Conservation (phyloP, 495 filamentous ascomycete genomes). For the Podospora didyma region DNA sequence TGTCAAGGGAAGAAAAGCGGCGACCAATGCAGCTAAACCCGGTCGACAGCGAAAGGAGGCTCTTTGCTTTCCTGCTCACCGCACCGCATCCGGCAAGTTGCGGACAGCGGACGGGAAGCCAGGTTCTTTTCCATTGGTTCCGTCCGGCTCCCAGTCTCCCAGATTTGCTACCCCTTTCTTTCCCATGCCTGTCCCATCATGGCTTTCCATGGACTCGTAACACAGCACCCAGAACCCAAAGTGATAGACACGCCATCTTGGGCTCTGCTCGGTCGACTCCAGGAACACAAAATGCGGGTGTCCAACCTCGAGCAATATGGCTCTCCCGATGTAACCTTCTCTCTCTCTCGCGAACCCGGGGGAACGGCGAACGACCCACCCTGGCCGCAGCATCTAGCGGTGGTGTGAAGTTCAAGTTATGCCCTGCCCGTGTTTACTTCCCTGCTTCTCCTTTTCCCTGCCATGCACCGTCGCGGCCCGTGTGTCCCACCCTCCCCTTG, state of each 20-base stretch:
- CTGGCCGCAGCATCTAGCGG: too few species aligned
- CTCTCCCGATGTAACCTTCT: too few species aligned
- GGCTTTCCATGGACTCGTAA: too few species aligned
- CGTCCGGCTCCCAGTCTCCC: not conserved
- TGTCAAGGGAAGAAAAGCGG: not conserved
- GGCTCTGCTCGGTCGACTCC: too few species aligned
- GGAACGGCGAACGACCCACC: too few species aligned
- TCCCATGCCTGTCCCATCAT: too few species aligned
- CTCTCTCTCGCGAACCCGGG: too few species aligned
- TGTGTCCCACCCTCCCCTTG: not conserved
- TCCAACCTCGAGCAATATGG: too few species aligned
- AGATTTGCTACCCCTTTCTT: not conserved
- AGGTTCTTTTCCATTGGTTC: not conserved
- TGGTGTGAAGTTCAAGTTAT: too few species aligned
- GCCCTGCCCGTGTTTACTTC: not conserved
- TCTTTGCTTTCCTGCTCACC: not conserved
- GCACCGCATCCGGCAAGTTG: not conserved
- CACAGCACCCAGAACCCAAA: too few species aligned
- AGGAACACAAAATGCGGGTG: too few species aligned
- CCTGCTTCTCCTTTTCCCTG: not conserved
- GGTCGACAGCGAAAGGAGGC: not conserved
- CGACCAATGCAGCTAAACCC: not conserved
- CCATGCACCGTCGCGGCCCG: not conserved
- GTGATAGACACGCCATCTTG: too few species aligned
- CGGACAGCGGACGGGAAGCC: not conserved